These are phyloP conservation scores for Patellaria atrata DNA, from an alignment of 495 filamentous ascomycete species.

Conservation along the genomic window DNA sequence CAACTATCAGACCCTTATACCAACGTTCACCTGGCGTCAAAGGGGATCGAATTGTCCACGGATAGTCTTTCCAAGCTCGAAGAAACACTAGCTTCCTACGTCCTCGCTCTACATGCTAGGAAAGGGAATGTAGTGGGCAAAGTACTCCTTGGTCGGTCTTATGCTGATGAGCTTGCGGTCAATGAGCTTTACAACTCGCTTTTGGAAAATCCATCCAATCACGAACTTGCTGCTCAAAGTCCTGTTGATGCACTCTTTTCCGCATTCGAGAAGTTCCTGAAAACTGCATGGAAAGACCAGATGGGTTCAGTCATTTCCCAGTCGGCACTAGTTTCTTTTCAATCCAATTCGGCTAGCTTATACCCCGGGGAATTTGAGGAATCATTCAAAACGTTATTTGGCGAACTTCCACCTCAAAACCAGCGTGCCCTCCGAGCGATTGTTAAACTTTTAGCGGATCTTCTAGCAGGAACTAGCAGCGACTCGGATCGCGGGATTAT, in stretches of 20 bases:
- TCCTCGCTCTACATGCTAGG: conserved; percentile 64
- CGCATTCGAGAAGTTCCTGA: conserved; percentile 88
- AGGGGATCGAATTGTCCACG: conserved; percentile 20
- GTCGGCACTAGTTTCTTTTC: conserved; percentile 50
- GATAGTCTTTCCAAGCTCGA: conserved; percentile 58
- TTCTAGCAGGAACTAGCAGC: conserved; percentile 87
- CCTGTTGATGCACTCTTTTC: conserved; percentile 82
- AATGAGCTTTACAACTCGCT: conserved; percentile 88
- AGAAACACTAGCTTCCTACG: conserved; percentile 72
- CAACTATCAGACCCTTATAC: too few species aligned
- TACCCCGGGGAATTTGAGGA: conserved; percentile 71
- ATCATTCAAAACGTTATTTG: conserved; percentile 59
- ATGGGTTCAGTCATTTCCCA: conserved; percentile 69
- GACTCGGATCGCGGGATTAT: conserved; percentile 84
- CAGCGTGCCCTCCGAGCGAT: conserved; percentile 72
- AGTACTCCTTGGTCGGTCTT: conserved; percentile 51
- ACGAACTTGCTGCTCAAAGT: conserved; percentile 58
- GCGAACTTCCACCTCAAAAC: conserved; percentile 82
- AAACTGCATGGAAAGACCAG: conserved; percentile 72
- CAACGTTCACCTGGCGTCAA: conserved; percentile 15
- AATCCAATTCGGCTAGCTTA: conserved; percentile 56
- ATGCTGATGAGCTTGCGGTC: conserved; percentile 61
- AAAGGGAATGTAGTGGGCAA: conserved; percentile 77
- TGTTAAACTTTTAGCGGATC: conserved; percentile 69
- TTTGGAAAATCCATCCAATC: conserved; percentile 61